phyloP scores from a whole-genome alignment of 1,284 basidiomycete species.

The Cryptococcus sp. region DNA sequence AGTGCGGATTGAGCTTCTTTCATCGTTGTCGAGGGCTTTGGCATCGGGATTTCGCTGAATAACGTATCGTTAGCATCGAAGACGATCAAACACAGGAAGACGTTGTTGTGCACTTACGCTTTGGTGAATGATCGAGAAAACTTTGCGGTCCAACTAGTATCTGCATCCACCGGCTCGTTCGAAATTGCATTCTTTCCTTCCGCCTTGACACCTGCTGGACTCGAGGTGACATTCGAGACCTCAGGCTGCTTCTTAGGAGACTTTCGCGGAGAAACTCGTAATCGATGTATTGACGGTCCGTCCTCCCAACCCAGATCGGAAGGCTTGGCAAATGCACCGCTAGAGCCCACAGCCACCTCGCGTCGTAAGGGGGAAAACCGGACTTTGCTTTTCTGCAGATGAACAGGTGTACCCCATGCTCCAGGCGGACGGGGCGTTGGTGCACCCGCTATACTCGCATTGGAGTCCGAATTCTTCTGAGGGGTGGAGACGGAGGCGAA shows the following conservation, averaged over 20 bases:
- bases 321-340: background rate
- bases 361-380: slow-evolving; percentile 1
- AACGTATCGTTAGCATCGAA: too few species aligned
- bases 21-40: slow-evolving; percentile 25
- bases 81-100: too few species aligned
- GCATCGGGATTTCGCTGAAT: slow-evolving; percentile 9
- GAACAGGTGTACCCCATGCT: slow-evolving; percentile 19
- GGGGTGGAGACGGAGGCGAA: slow-evolving; percentile 3
- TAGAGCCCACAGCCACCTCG: background rate
- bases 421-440: slow-evolving; percentile 29
- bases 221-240: slow-evolving; percentile 6
- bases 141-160: slow-evolving; percentile 1
- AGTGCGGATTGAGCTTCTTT: slow-evolving; percentile 20
- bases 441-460: background rate
- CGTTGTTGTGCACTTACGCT: background rate
- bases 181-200: slow-evolving; percentile 2
- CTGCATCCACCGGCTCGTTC: slow-evolving; percentile 13
- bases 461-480: background rate
- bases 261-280: slow-evolving; percentile 5
- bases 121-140: slow-evolving; percentile 3
- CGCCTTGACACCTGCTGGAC: too few species aligned
- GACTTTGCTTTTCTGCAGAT: background rate
- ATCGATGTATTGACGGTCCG: slow-evolving; percentile 1
- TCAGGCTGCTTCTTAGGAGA: slow-evolving; percentile 3
- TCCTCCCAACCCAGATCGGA: background rate